Base-by-base conservation (phyloP, 257 asterid genomes). In the Catharanthus roseus region DNA sequence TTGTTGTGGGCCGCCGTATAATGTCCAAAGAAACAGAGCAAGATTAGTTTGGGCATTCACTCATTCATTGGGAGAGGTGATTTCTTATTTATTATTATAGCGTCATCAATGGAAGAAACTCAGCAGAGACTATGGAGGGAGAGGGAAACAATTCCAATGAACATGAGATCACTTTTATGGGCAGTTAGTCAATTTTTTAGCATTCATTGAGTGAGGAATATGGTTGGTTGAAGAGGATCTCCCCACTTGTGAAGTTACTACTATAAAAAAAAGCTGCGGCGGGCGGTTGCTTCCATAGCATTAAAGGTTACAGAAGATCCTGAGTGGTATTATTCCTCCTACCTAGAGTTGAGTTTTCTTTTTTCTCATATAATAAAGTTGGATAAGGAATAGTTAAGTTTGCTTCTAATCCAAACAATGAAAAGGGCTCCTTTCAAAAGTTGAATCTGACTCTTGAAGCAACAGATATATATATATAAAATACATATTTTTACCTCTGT, bases 321-420 rank as follows among this genome's bases (percentile, higher is more conserved):
- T n/a, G n/a, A n/a, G n/a, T n/a, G n/a, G n/a, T n/a, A n/a, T n/a
- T n/a, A n/a, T n/a, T 31, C 39, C 55, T 76, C 70, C 69, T 42
- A 64, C 63, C 47, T 26, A 64, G 63, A 64, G 67, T n/a, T 3
- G 42, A 38, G 42, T 38, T 69, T 75, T 26, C 31, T 3, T 38
- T 60, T 70, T 26, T 44, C 49, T 54, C 68, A 42, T 60, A 42
- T 26, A 49, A 42, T 23, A 77, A 74, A 51, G 77, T 61, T 73
- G 72, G 77, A 72, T 72, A 67, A 78, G 74, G 86, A 82, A 87
- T 80, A 79, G 82, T 74, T 19, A 72, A 69, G 81, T 82, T 74
- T 88, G 92, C 93, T 90, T 90, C 96, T 29, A 77, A 68, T 85
- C 84, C 85, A 88, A 85, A 88, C 95, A 76, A 85, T 54, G 60